These are phyloP conservation scores for Umbelopsis isabellina DNA, from an alignment of 192 early-diverging fungal genomes.

Conservation along the genomic window DNA sequence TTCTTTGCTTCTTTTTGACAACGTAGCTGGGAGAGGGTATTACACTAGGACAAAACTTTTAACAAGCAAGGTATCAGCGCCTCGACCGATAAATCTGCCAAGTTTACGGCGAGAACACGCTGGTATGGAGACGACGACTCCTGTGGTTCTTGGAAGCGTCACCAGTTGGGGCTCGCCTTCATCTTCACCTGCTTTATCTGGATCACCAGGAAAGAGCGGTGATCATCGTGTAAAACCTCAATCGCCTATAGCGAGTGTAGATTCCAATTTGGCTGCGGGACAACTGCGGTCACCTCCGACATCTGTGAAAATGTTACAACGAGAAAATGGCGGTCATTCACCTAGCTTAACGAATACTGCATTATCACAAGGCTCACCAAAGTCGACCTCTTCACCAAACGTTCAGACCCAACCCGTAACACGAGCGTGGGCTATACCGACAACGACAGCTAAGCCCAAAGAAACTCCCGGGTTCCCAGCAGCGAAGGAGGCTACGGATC, in stretches of 20 bases:
- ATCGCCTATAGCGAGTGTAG: conserved; percentile 4
- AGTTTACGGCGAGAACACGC: conserved; percentile 42
- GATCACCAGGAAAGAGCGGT: conserved; percentile 13
- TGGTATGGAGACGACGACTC: conserved; percentile 25
- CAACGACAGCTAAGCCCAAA: not conserved
- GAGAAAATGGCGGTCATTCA: conserved; percentile 14
- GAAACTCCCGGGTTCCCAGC: conserved; percentile 16
- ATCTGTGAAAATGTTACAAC: not conserved
- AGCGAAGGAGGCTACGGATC: conserved; percentile 9
- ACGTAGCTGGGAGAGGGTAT: conserved; percentile 13
- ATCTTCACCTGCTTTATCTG: conserved; percentile 9
- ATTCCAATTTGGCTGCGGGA: conserved; percentile 9
- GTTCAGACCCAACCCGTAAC: conserved; percentile 1
- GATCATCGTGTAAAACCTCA: conserved; percentile 17
- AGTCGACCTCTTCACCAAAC: not conserved
- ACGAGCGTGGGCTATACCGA: conserved; percentile 28
- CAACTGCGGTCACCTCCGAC: conserved; percentile 13
- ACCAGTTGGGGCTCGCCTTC: conserved; percentile 37
- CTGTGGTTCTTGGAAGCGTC: conserved; percentile 23
- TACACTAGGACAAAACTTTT: conserved; percentile 25
- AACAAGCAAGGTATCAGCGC: conserved; percentile 39
- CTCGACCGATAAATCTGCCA: conserved; percentile 44
- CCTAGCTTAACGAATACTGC: not conserved
- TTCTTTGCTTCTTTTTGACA: not conserved
- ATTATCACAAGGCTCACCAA: conserved; percentile 17